Percentiles rank a stretch among this genome's conserved stretches.
Conservation (phyloP, 164 flowering plant genomes). For the Buxus sempervirens region DNA sequence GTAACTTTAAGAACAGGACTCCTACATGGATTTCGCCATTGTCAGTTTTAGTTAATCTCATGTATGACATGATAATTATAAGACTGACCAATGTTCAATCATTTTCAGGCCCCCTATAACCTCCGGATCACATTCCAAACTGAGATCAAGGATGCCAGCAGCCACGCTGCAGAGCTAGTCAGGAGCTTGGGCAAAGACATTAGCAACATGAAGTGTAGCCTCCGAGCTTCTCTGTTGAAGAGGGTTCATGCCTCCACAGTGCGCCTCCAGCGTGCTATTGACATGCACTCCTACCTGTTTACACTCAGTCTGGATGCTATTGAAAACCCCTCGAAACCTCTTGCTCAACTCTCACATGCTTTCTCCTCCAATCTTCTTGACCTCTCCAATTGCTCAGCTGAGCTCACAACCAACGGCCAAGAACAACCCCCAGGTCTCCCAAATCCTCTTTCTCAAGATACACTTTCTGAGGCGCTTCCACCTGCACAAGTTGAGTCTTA, state of each 20-base stretch:
- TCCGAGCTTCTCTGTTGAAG: slow-evolving; percentile 36
- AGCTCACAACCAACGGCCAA: slow-evolving; percentile 10
- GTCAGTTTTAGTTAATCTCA: no score
- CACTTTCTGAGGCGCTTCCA: slow-evolving; percentile 2
- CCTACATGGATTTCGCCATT: no score
- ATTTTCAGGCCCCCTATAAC: slow-evolving; percentile 62
- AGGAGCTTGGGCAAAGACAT: slow-evolving; percentile 72
- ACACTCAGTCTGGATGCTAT: slow-evolving; percentile 29
- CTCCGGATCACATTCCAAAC: slow-evolving; percentile 54
- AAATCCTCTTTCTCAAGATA: slow-evolving; percentile 4
- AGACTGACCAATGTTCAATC: neutral
- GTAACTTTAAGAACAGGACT: no score
- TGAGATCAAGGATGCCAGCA: slow-evolving; percentile 60
- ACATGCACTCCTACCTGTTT: slow-evolving; percentile 64
- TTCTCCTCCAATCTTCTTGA: slow-evolving; percentile 31
- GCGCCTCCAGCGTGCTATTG: slow-evolving; percentile 62
- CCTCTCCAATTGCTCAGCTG: slow-evolving; percentile 18
- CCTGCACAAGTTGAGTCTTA: slow-evolving; percentile 23
- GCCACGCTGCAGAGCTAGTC: slow-evolving; percentile 64
- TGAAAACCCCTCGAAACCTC: slow-evolving; percentile 30
- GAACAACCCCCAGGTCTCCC: slow-evolving; percentile 10
- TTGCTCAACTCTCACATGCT: slow-evolving; percentile 29
- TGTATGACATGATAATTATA: no score
- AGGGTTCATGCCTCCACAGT: slow-evolving; percentile 55
- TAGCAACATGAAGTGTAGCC: slow-evolving; percentile 44